phyloP scores from a whole-genome alignment of 441 rosid genomes.

The Pelargonium cotyledonis region DNA sequence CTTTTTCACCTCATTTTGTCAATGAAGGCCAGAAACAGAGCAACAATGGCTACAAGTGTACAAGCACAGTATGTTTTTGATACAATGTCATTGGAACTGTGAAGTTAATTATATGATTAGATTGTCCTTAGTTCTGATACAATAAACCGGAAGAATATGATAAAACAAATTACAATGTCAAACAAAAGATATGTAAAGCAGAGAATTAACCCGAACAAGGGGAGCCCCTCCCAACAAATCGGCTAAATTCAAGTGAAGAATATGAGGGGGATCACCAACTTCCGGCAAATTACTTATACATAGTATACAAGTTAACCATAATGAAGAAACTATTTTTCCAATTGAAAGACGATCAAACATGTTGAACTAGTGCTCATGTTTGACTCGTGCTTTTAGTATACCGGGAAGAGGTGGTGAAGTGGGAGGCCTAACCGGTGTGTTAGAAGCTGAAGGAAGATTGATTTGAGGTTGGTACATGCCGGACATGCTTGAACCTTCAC shows the following conservation, averaged over 20 bases:
- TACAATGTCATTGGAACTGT: conserved; percentile 13
- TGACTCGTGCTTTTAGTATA: conserved; percentile 58
- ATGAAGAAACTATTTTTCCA: conserved; percentile 20
- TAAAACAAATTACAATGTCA: conserved; percentile 27
- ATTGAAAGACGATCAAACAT: conserved; percentile 22
- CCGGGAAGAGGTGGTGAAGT: conserved; percentile 61
- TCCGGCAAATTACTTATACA: conserved; percentile 46
- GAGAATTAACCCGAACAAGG: conserved; percentile 18
- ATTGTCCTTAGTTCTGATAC: conserved; percentile 26
- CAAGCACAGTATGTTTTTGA: conserved; percentile 8
- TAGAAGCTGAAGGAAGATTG: conserved; percentile 32
- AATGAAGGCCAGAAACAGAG: background rate
- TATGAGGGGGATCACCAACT: conserved; percentile 16
- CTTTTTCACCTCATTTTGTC: background rate
- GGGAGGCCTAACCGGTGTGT: conserved; percentile 41
- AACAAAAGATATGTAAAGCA: conserved; percentile 21
- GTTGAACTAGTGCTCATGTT: conserved; percentile 55
- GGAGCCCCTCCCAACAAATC: background rate
- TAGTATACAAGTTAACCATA: conserved; percentile 45
- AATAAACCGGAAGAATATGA: conserved; percentile 15
- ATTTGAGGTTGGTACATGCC: conserved; percentile 38
- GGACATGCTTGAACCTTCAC: conserved; percentile 54
- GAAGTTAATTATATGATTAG: conserved; percentile 27
- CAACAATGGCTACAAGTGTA: background rate
- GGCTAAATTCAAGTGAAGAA: conserved; percentile 15